Conservation (phyloP, 129 eudicot genomes). For the Centella asiatica region DNA sequence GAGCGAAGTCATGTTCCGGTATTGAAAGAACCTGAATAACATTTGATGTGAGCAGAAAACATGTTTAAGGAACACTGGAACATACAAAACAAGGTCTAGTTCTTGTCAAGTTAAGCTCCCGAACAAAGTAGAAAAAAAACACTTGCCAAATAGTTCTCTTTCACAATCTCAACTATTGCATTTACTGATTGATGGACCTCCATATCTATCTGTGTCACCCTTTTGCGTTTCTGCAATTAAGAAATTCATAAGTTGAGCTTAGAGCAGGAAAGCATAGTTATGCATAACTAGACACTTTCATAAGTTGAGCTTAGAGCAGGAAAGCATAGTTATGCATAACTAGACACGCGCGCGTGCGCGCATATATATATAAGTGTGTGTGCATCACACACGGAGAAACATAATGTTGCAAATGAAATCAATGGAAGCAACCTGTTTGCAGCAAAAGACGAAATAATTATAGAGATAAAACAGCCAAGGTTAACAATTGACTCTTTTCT, state of each 20-base stretch:
- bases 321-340: neutral
- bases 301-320: slow-evolving; percentile 5
- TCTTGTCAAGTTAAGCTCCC: neutral
- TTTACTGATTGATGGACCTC: slow-evolving; percentile 66
- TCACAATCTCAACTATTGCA: slow-evolving; percentile 76
- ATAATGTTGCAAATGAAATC: neutral
- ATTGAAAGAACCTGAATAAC: slow-evolving; percentile 70
- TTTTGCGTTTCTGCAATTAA: slow-evolving; percentile 67
- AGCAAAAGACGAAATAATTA: neutral
- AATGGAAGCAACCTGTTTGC: neutral
- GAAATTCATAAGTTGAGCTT: slow-evolving; percentile 4
- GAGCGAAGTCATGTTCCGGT: slow-evolving; percentile 40
- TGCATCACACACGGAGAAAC: neutral
- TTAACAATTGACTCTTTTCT: neutral
- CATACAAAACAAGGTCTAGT: slow-evolving; percentile 8
- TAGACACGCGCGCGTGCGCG: too few relatives aligned
- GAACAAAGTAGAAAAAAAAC: neutral
- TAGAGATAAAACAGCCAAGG: neutral
- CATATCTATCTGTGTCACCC: slow-evolving; percentile 54
- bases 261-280: neutral
- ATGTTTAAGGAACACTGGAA: slow-evolving; percentile 5
- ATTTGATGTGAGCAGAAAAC: slow-evolving; percentile 4
- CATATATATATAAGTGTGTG: too few relatives aligned
- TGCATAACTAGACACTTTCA: neutral
- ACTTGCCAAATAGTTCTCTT: slow-evolving; percentile 79